A percentile compares a stretch with the other conserved stretches of the same genome.
These are phyloP conservation scores for Lichtheimia ramosa DNA, from an alignment of 371 early-diverging fungal species.

Conservation along the genomic window DNA sequence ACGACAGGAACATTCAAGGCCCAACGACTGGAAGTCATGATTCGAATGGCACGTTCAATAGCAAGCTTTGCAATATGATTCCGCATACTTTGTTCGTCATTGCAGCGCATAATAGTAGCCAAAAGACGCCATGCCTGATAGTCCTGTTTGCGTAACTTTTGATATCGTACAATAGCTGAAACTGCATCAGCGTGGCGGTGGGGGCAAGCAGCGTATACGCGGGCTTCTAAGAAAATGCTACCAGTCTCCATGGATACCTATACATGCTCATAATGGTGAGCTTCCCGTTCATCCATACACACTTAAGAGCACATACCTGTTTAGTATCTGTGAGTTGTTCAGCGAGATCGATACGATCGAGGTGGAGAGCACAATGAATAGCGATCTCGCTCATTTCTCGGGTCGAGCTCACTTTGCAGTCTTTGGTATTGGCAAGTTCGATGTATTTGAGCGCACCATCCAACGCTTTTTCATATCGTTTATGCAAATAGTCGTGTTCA, in stretches of 20 bases:
- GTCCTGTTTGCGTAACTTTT: constrained; percentile 31
- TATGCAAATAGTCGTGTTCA: constrained; percentile 45
- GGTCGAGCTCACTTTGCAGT: constrained; percentile 34
- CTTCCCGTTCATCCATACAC: background rate
- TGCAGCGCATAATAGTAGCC: constrained; percentile 18
- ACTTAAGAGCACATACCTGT: constrained; percentile 19
- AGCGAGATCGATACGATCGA: constrained; percentile 24
- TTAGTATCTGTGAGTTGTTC: constrained; percentile 30
- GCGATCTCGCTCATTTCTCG: constrained; percentile 46
- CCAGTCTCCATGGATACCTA: constrained; percentile 38
- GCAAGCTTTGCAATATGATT: constrained; percentile 38
- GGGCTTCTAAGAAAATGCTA: constrained; percentile 25
- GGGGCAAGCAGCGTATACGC: constrained; percentile 33
- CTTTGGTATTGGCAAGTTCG: constrained; percentile 24
- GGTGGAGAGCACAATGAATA: constrained; percentile 35
- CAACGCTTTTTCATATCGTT: constrained; percentile 37
- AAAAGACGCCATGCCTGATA: constrained; percentile 36
- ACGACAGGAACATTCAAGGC: constrained; percentile 26
- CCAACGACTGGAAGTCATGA: constrained; percentile 39
- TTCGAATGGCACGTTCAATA: constrained; percentile 32
- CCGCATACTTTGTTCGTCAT: constrained; percentile 17
- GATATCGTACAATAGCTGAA: constrained; percentile 29
- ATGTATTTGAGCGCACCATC: constrained; percentile 30
- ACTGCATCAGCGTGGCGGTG: constrained; percentile 31
- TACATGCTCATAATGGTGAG: background rate